A percentile compares a stretch with the other conserved stretches of the same genome.
These are phyloP conservation scores for Senecio squalidus DNA, from an alignment of 140 eudicot genomes.

Conservation along the genomic window DNA sequence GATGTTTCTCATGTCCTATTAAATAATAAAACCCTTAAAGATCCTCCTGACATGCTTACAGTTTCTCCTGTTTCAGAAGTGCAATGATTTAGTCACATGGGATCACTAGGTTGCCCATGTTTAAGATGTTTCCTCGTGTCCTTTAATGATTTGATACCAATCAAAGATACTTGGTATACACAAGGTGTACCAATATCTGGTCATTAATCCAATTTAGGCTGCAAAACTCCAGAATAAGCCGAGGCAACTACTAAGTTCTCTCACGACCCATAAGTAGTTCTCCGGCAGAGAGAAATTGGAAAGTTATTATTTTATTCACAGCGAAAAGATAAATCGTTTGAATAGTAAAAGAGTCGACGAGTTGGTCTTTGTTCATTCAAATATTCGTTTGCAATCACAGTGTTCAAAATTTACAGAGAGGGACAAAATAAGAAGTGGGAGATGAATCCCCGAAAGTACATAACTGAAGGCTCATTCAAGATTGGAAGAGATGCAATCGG, in stretches of 20 bases:
- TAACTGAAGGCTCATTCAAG: neutral
- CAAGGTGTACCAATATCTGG: too few species aligned
- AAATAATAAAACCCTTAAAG: too few species aligned
- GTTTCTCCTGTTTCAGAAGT: too few species aligned
- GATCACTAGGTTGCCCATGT: too few species aligned
- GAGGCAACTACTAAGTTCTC: neutral
- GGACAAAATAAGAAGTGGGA: neutral
- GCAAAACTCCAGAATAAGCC: neutral
- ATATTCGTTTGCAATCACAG: neutral
- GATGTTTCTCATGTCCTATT: too few species aligned
- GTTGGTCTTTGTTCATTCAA: neutral
- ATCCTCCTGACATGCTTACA: too few species aligned
- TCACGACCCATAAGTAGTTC: neutral
- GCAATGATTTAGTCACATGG: too few species aligned
- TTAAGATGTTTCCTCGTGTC: too few species aligned
- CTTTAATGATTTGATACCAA: too few species aligned
- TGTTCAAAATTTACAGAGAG: neutral
- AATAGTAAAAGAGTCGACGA: neutral
- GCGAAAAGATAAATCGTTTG: neutral
- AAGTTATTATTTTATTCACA: neutral
- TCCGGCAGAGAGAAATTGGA: neutral
- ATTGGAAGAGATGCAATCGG: neutral
- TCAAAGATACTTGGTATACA: too few species aligned
- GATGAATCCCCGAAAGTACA: neutral
- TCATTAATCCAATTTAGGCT: too few species aligned